Evolutionary conservation across 352 stramenopile genomes (phyloP), one percentile per base, ranked within the genome.

Genomic region (Saprolegnia diclina): DNA sequence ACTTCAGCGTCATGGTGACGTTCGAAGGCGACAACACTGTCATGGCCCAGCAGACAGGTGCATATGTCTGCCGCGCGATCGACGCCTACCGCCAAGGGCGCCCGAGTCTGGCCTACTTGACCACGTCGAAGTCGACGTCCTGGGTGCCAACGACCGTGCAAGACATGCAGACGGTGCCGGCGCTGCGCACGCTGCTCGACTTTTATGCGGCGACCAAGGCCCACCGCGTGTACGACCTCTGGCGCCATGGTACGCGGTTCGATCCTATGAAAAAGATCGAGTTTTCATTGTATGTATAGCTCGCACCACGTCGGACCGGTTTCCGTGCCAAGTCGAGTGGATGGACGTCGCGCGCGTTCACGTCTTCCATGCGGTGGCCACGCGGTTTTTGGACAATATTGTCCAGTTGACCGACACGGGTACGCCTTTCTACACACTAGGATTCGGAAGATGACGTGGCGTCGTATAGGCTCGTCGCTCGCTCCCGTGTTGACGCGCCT

Each of bases 11-110:
- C 71, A 97, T 96, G 64, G 95, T 97, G 50, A 99, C 95, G 1
- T 97, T 98, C 26, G 95, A 98, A 66, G 96, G 96, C 35, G 94
- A 98, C 74, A 98, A 98, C 77, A 94, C 96, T 21, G 97, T 99
- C 79, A 89, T 99, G 72, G 92, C 93, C 9, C 93, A 97, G 74
- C 96, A 99, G 72, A 91, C 83, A 11, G 87, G 83, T 6, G 74
- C 78, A 61, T 94, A 92, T 71, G 76, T 91, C 38, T 59, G 90
- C 35, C 83, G 77, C 19, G 65, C 79, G 7, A 80, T 89, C 11
- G 85, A 91, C n/a, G 35, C 73, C 76, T 19, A 72, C 88, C 62
- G 76, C 63, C 26, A 71, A 75, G 40, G 76, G 74, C n/a, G 71
- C 86, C 80, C 0, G 82, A 81, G 6, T 88, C 72, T 92, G 21